Evolutionary conservation across 2,329 filamentous ascomycete species (phyloP).

Genomic region (Ceratocystis huliohia): DNA sequence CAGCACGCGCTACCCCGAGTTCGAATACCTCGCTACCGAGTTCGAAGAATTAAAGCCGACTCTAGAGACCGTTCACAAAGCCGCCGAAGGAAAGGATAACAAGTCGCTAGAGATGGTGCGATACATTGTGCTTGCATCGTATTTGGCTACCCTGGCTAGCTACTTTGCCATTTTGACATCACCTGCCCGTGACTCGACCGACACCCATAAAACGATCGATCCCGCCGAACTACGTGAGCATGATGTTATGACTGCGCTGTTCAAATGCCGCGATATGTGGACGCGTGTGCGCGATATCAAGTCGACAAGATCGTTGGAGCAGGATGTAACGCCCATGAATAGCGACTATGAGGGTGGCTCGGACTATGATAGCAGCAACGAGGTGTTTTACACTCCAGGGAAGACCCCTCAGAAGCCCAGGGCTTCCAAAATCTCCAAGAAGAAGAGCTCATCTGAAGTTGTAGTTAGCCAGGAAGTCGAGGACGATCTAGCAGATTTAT

Average conservation of each 20-base stretch:
- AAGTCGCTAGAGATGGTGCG: conserved; percentile 54
- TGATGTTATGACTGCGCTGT: conserved; percentile 72
- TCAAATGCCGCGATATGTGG: conserved; percentile 75
- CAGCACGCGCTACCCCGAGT: conserved; percentile 76
- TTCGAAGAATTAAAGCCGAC: conserved; percentile 59
- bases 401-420: conserved; percentile 25
- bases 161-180: conserved; percentile 93
- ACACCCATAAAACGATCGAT: conserved; percentile 47
- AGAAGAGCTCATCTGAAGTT: conserved; percentile 33
- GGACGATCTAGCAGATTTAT: conserved; percentile 56
- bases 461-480: conserved; percentile 52
- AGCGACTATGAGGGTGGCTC: conserved; percentile 29
- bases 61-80: conserved; percentile 45
- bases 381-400: conserved; percentile 22
- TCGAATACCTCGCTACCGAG: conserved; percentile 73
- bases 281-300: conserved; percentile 55
- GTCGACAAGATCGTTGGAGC: conserved; percentile 30
- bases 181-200: conserved; percentile 48
- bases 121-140: conserved; percentile 69
- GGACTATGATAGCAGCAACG: conserved; percentile 25
- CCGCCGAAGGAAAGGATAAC: conserved; percentile 40
- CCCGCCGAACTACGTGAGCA: conserved; percentile 78
- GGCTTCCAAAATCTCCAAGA: conserved; percentile 29
- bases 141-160: conserved; percentile 75
- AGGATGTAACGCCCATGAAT: conserved; percentile 25